Evolutionary conservation across 768 basidiomycete genomes (phyloP).

Genomic region (Agrocybe pediades): DNA sequence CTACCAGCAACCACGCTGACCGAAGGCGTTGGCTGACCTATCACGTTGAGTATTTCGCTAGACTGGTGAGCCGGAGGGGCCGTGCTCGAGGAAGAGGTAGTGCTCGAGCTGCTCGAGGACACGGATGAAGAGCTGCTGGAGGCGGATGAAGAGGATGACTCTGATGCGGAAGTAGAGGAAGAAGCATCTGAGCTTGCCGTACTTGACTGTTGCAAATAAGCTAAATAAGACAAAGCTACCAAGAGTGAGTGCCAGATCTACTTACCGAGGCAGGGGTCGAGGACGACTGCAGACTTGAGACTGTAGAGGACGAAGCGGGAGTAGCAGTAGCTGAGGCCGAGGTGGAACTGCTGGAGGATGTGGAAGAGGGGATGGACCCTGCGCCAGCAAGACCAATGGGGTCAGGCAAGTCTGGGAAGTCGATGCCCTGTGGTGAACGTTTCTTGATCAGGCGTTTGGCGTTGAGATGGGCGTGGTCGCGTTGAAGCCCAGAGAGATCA

Average conservation of each 20-base stretch:
- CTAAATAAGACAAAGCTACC: constrained; percentile 7
- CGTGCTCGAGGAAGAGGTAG: too few relatives aligned
- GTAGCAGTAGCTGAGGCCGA: constrained; percentile 8
- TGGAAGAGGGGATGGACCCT: constrained; percentile 24
- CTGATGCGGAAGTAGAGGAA: constrained; percentile 10
- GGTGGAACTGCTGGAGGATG: constrained; percentile 3
- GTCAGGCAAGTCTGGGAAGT: constrained; percentile 10
- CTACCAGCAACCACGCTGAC: constrained; percentile 14
- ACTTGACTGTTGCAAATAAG: constrained; percentile 1
- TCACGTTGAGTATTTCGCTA: constrained; percentile 23
- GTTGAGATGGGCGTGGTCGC: constrained; percentile 50
- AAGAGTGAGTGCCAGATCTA: not conserved
- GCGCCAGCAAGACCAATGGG: constrained; percentile 34
- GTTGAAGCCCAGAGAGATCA: constrained; percentile 42
- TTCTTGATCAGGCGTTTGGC: constrained; percentile 72
- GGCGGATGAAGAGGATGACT: constrained; percentile 3
- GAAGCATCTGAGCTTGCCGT: constrained; percentile 3
- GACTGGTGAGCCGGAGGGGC: constrained; percentile 14
- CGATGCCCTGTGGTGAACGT: constrained; percentile 41
- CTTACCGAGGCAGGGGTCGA: constrained; percentile 1
- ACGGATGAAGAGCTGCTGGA: constrained; percentile 12
- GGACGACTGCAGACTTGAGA: not conserved
- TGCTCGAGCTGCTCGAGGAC: constrained; percentile 9
- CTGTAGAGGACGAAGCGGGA: constrained; percentile 11
- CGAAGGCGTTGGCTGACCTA: constrained; percentile 17